phyloP scores from a whole-genome alignment of 805 yeast genomes.

The Myxozyma lipomycoides region DNA sequence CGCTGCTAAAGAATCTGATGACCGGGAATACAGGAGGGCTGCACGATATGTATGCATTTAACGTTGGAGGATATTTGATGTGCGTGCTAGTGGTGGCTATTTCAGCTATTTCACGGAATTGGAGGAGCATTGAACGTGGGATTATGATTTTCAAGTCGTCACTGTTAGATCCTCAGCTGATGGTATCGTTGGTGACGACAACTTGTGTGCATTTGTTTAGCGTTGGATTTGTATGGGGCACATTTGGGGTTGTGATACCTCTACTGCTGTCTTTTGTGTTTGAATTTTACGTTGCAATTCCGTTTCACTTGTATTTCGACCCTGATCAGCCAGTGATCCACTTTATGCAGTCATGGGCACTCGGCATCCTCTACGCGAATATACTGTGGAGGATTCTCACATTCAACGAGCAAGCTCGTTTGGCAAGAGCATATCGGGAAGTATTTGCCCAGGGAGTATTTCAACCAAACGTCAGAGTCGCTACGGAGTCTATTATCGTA shows the following conservation, averaged over 20 bases:
- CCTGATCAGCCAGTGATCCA: slow-evolving; percentile 21
- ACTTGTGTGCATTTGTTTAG: not conserved
- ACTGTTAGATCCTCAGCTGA: not conserved
- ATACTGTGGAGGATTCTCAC: slow-evolving; percentile 9
- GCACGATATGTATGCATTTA: slow-evolving; percentile 30
- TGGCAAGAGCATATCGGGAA: slow-evolving; percentile 16
- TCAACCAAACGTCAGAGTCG: slow-evolving; percentile 8
- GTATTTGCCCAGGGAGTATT: slow-evolving; percentile 20
- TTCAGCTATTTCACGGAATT: too few relatives aligned
- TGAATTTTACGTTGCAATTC: slow-evolving; percentile 24
- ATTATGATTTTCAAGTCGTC: not conserved
- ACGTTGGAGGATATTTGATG: slow-evolving; percentile 29
- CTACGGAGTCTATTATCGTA: slow-evolving; percentile 5
- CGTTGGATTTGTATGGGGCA: slow-evolving; percentile 2
- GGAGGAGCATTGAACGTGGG: slow-evolving; percentile 1
- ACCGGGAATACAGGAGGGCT: slow-evolving; percentile 9
- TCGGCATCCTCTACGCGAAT: slow-evolving; percentile 20
- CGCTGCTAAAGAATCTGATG: slow-evolving; percentile 9
- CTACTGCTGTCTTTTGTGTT: slow-evolving; percentile 16
- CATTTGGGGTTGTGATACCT: slow-evolving; percentile 20
- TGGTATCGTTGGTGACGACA: not conserved
- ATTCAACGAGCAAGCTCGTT: slow-evolving; percentile 14
- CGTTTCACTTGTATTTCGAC: slow-evolving; percentile 13
- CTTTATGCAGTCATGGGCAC: slow-evolving; percentile 20
- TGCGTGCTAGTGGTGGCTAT: slow-evolving; percentile 7